phyloP scores from a whole-genome alignment of 352 stramenopile genomes.

The Pythium biforme region DNA sequence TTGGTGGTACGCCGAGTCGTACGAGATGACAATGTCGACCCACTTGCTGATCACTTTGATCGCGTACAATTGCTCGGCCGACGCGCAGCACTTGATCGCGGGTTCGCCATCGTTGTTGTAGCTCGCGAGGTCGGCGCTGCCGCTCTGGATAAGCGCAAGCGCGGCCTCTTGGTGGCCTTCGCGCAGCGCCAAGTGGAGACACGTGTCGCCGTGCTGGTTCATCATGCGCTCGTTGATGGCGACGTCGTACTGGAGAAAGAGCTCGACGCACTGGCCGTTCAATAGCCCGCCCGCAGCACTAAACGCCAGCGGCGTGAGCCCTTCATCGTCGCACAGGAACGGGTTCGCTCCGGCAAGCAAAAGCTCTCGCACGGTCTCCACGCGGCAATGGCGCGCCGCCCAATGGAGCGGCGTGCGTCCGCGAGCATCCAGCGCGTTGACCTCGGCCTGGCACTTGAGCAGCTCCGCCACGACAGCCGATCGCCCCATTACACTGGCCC shows the following conservation, averaged over 20 bases:
- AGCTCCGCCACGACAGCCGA: constrained; percentile 51
- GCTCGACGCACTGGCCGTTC: constrained; percentile 41
- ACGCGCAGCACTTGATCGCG: constrained; percentile 73
- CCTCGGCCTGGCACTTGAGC: constrained; percentile 43
- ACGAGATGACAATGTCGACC: constrained; percentile 79
- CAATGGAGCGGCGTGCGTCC: constrained; percentile 73
- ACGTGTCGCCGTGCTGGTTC: constrained; percentile 63
- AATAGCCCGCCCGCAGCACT: constrained; percentile 53
- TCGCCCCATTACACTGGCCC: constrained; percentile 70
- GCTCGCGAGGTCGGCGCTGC: constrained; percentile 50
- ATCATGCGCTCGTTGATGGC: constrained; percentile 45
- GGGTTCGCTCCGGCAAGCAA: constrained; percentile 51
- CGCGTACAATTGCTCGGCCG: constrained; percentile 68
- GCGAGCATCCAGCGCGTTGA: constrained; percentile 58
- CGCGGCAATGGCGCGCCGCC: constrained; percentile 73
- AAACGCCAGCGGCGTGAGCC: constrained; percentile 68
- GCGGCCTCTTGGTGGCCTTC: constrained; percentile 56
- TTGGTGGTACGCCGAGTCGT: constrained; percentile 57
- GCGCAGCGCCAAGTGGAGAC: constrained; percentile 68
- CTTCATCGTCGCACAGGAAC: constrained; percentile 50
- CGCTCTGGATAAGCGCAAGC: constrained; percentile 57
- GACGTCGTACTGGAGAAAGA: constrained; percentile 53
- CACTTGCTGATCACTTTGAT: constrained; percentile 69
- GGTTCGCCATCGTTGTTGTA: constrained; percentile 55
- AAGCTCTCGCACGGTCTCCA: constrained; percentile 48